These are phyloP conservation scores for Crucibulum laeve DNA, from an alignment of 768 basidiomycete genomes.

Conservation along the genomic window DNA sequence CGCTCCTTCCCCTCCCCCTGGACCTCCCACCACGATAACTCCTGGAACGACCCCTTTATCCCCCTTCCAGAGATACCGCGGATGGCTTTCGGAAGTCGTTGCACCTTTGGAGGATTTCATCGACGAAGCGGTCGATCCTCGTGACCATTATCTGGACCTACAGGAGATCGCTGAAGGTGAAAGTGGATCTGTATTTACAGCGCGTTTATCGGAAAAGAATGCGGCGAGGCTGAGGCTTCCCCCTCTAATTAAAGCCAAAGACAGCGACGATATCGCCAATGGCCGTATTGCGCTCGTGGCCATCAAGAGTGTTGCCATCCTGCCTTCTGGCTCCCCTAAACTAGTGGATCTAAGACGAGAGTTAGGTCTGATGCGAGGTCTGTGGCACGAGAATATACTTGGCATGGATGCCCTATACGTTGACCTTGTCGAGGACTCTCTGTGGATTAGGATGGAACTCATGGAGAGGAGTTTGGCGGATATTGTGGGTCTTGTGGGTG, in stretches of 20 bases:
- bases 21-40: constrained; percentile 18
- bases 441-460: constrained; percentile 89
- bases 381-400: constrained; percentile 61
- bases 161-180: constrained; percentile 84
- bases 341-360: constrained; percentile 60
- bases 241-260: constrained; percentile 30
- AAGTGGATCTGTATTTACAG: constrained; percentile 64
- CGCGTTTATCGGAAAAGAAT: constrained; percentile 27
- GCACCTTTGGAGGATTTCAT: constrained; percentile 60
- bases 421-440: constrained; percentile 54
- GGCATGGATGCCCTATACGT: constrained; percentile 70
- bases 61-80: constrained; percentile 48
- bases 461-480: constrained; percentile 89
- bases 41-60: constrained; percentile 29
- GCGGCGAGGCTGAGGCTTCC: constrained; percentile 35
- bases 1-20: constrained; percentile 6
- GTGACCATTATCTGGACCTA: constrained; percentile 59
- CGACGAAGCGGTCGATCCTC: constrained; percentile 57
- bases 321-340: constrained; percentile 57
- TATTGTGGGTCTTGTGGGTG: constrained; percentile 57
- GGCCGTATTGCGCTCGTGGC: constrained; percentile 51
- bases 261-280: constrained; percentile 27
- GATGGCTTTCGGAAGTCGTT: constrained; percentile 61
- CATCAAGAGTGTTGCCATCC: constrained; percentile 68
- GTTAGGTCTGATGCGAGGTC: constrained; percentile 49